phyloP scores from a whole-genome alignment of 2,329 filamentous ascomycete species.

The Arthrocladium fulminans region DNA sequence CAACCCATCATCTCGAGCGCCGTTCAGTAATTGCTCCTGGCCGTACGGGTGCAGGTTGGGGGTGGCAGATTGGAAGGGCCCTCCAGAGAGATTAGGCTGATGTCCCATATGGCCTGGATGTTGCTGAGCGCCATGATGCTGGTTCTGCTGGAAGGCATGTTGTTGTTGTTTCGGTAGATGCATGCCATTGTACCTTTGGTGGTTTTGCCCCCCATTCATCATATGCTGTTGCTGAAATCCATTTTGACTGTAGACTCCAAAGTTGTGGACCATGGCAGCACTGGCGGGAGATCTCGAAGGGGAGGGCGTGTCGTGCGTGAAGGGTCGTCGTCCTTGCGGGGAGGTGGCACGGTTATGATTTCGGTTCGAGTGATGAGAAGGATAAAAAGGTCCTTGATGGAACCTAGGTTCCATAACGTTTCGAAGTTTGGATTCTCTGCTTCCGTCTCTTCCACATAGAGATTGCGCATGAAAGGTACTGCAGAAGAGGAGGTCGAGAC shows the following conservation, averaged over 20 bases:
- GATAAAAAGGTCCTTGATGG: slow-evolving; percentile 45
- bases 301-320: slow-evolving; percentile 39
- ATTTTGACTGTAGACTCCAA: slow-evolving; percentile 40
- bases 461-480: slow-evolving; percentile 2
- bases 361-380: slow-evolving; percentile 36
- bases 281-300: slow-evolving; percentile 40
- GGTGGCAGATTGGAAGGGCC: slow-evolving; percentile 37
- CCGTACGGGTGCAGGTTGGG: slow-evolving; percentile 48
- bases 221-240: slow-evolving; percentile 41
- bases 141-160: slow-evolving; percentile 38
- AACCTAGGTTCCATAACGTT: slow-evolving; percentile 26
- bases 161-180: slow-evolving; percentile 42
- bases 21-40: slow-evolving; percentile 49
- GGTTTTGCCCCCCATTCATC: slow-evolving; percentile 42
- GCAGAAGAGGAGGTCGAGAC: neutral
- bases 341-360: slow-evolving; percentile 38
- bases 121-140: slow-evolving; percentile 31
- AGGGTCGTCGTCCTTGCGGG: slow-evolving; percentile 36
- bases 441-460: slow-evolving; percentile 10
- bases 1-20: slow-evolving; percentile 44
- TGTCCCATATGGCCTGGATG: slow-evolving; percentile 35
- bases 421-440: neutral
- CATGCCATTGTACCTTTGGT: slow-evolving; percentile 40
- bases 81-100: slow-evolving; percentile 43
- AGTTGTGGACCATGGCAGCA: slow-evolving; percentile 36